Percentiles rank a stretch among this genome's conserved stretches.
phyloP scores from a whole-genome alignment of 768 basidiomycete genomes.

The Coprinellus micaceus region DNA sequence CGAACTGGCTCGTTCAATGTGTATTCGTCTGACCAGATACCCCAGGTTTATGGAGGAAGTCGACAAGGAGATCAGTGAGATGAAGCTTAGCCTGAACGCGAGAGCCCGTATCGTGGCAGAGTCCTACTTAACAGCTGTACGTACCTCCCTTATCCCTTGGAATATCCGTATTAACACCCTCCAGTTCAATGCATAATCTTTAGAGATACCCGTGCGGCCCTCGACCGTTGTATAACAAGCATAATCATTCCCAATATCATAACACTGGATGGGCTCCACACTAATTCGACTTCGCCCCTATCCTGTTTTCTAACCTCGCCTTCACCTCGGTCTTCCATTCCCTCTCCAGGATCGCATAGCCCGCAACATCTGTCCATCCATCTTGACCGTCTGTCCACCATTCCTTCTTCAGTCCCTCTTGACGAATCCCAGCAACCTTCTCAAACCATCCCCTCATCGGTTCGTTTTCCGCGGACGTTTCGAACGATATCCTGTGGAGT shows the following conservation, averaged over 20 bases:
- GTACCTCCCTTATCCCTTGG: slow-evolving; percentile 23
- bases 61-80: slow-evolving; percentile 98
- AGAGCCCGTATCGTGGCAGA: slow-evolving; percentile 96
- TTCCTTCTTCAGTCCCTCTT: slow-evolving; percentile 37
- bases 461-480: slow-evolving; percentile 38
- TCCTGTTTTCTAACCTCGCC: slow-evolving; percentile 26
- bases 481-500: slow-evolving; percentile 40
- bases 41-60: slow-evolving; percentile 97
- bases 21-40: not conserved
- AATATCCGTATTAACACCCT: slow-evolving; percentile 6
- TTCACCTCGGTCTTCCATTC: slow-evolving; percentile 40
- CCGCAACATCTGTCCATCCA: slow-evolving; percentile 33
- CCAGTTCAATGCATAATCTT: slow-evolving; percentile 38
- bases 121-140: slow-evolving; percentile 87
- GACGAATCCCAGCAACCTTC: slow-evolving; percentile 32
- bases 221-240: slow-evolving; percentile 7
- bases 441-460: slow-evolving; percentile 47
- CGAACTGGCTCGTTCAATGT: slow-evolving; percentile 11
- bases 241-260: slow-evolving; percentile 1
- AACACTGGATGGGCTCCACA: not conserved
- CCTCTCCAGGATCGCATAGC: slow-evolving; percentile 40
- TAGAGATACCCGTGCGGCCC: slow-evolving; percentile 11
- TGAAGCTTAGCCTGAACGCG: slow-evolving; percentile 96
- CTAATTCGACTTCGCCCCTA: slow-evolving; percentile 12
- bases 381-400: slow-evolving; percentile 37